These are phyloP conservation scores for Acanthamoeba castellanii DNA, from an alignment of 208 protist species.

Conservation along the genomic window DNA sequence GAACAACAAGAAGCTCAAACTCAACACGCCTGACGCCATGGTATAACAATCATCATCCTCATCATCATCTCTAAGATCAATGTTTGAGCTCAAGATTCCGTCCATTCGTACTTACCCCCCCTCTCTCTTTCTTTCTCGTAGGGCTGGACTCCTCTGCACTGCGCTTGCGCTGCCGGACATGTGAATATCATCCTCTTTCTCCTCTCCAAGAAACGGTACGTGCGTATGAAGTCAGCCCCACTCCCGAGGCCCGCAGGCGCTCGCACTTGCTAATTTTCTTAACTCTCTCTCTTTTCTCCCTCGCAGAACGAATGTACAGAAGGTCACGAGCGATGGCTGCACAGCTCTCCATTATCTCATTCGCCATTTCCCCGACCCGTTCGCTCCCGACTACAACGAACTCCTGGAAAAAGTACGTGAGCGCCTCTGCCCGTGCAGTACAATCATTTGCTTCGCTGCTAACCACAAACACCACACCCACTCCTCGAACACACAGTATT, in stretches of 20 bases:
- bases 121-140: background rate
- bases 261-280: background rate
- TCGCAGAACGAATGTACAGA: slow-evolving; percentile 37
- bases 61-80: background rate
- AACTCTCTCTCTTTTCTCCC: background rate
- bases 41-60: background rate
- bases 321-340: slow-evolving; percentile 13
- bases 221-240: no score
- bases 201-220: slow-evolving; percentile 38
- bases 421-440: background rate
- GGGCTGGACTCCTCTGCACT: slow-evolving; percentile 29
- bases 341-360: slow-evolving; percentile 11
- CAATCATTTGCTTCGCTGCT: background rate
- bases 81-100: background rate
- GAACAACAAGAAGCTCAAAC: slow-evolving; percentile 50
- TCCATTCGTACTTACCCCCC: background rate
- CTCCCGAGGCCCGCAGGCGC: no score
- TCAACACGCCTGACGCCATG: slow-evolving; percentile 29
- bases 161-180: background rate
- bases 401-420: background rate
- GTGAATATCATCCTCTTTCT: slow-evolving; percentile 35
- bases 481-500: background rate
- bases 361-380: background rate
- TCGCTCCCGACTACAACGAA: slow-evolving; percentile 11
- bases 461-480: background rate